Evolutionary conservation across 495 filamentous ascomycete species (phyloP).

Genomic region (Aspergillus bertholletiae): DNA sequence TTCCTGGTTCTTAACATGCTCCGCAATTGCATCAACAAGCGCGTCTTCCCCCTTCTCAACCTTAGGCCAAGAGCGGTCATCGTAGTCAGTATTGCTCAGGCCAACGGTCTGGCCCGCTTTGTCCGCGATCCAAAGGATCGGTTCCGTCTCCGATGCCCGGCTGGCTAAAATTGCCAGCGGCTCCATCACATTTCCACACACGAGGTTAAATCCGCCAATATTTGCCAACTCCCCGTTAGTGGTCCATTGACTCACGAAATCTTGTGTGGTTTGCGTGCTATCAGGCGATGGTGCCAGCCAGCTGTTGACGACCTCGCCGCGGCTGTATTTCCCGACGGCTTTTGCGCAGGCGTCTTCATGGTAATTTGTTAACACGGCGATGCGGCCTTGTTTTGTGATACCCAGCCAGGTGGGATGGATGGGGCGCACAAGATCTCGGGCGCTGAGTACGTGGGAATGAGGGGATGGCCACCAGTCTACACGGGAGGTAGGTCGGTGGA

Average conservation of each 20-base stretch:
- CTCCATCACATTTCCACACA: slow-evolving; percentile 67
- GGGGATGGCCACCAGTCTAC: slow-evolving; percentile 69
- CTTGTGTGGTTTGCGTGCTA: slow-evolving; percentile 33
- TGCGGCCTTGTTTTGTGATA: slow-evolving; percentile 67
- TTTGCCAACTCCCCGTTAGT: slow-evolving; percentile 50
- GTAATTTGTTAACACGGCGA: slow-evolving; percentile 83
- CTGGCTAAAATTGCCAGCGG: slow-evolving; percentile 75
- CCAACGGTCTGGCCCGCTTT: slow-evolving; percentile 55
- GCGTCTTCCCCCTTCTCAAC: slow-evolving; percentile 44
- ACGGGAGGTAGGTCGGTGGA: slow-evolving; percentile 72
- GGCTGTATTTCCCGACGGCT: slow-evolving; percentile 53
- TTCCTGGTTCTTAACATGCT: slow-evolving; percentile 33
- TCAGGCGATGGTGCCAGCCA: slow-evolving; percentile 51
- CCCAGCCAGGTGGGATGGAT: slow-evolving; percentile 78
- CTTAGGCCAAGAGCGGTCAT: slow-evolving; percentile 67
- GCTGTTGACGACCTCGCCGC: slow-evolving; percentile 71
- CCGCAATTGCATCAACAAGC: slow-evolving; percentile 30
- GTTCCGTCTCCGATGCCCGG: slow-evolving; percentile 47
- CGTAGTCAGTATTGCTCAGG: slow-evolving; percentile 71
- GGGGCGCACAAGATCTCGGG: slow-evolving; percentile 52
- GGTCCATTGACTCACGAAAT: slow-evolving; percentile 60
- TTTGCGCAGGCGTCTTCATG: slow-evolving; percentile 54
- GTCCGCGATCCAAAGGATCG: slow-evolving; percentile 59
- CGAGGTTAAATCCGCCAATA: slow-evolving; percentile 76
- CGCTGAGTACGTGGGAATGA: slow-evolving; percentile 50